Percentiles rank a stretch among this genome's conserved stretches.
Evolutionary conservation across 2,329 filamentous ascomycete genomes (phyloP).

Genomic region (Paecilomyces sp.): DNA sequence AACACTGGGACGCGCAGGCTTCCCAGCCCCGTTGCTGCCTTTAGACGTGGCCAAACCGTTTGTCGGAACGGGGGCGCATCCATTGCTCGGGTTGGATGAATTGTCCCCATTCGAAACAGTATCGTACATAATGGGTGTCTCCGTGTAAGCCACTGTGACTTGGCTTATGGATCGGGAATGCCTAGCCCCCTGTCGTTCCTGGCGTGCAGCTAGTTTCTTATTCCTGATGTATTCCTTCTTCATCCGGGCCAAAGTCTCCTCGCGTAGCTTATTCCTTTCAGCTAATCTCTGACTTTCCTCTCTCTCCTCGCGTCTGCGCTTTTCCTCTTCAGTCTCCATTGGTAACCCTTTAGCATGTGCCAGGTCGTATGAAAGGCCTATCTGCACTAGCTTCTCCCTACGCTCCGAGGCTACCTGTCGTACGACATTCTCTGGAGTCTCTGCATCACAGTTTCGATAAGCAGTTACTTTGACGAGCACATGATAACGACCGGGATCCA

Average conservation of each 20-base stretch:
- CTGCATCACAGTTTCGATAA: slow-evolving; percentile 44
- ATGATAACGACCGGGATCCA: slow-evolving; percentile 68
- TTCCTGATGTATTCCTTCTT: slow-evolving; percentile 35
- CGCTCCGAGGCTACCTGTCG: slow-evolving; percentile 53
- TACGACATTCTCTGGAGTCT: slow-evolving; percentile 61
- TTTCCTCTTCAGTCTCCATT: slow-evolving; percentile 31
- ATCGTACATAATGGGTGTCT: not conserved
- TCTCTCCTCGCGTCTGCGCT: slow-evolving; percentile 26
- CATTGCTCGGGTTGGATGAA: not conserved
- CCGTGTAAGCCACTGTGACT: not conserved
- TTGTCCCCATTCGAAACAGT: not conserved
- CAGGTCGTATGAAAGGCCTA: slow-evolving; percentile 40
- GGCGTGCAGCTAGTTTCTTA: slow-evolving; percentile 26
- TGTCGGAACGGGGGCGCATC: not conserved
- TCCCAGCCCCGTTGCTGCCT: not conserved
- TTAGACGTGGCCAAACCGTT: not conserved
- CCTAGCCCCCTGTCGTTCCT: slow-evolving; percentile 22
- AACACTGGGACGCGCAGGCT: slow-evolving; percentile 16
- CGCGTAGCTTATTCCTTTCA: slow-evolving; percentile 28
- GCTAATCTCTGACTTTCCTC: slow-evolving; percentile 25
- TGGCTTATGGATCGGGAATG: slow-evolving; percentile 9
- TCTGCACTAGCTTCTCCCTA: slow-evolving; percentile 62
- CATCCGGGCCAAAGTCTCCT: slow-evolving; percentile 31
- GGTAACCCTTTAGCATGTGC: slow-evolving; percentile 39
- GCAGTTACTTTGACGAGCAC: slow-evolving; percentile 70